Conservation (phyloP, 2,329 filamentous ascomycete genomes). For the Byssochlamys sp. region DNA sequence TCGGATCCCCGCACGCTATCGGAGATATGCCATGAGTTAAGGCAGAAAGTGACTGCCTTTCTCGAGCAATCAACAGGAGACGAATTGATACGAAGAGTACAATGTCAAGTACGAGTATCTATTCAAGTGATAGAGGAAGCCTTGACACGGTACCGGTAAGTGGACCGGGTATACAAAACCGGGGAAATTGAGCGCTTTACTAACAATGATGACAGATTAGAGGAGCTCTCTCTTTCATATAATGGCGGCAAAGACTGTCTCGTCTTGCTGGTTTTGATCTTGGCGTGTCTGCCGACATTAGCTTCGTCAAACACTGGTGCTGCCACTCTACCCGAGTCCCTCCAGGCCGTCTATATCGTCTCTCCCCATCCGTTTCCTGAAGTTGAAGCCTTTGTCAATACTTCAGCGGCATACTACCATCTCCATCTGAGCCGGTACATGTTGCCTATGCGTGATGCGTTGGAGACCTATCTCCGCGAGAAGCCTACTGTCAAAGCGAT, state of each 20-base stretch:
- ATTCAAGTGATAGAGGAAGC: constrained; percentile 7
- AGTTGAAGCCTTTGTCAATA: too few species aligned
- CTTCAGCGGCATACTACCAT: too few species aligned
- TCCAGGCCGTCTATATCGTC: constrained; percentile 5
- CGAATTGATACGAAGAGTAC: constrained; percentile 6
- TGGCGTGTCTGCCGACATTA: constrained; percentile 4
- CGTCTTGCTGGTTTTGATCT: constrained; percentile 6
- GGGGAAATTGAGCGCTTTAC: too few species aligned
- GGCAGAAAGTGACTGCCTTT: constrained; percentile 3
- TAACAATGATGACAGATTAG: constrained; percentile 1
- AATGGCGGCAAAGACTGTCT: constrained; percentile 9
- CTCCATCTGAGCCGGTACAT: too few species aligned
- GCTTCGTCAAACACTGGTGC: neutral
- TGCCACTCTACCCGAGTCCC: neutral
- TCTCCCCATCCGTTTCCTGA: too few species aligned
- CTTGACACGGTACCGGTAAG: constrained; percentile 6
- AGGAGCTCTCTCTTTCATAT: constrained; percentile 8
- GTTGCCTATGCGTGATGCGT: too few species aligned
- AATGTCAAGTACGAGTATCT: constrained; percentile 5
- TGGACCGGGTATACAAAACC: neutral
- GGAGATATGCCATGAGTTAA: constrained; percentile 4
- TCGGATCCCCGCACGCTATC: constrained; percentile 5
- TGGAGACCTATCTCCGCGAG: constrained; percentile 3
- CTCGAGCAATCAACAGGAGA: constrained; percentile 2
- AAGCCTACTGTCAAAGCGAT: constrained; percentile 58